A percentile compares a stretch with the other conserved stretches of the same genome.
Evolutionary conservation across 1,139 yeast species (phyloP).

Genomic region (Groenewaldozyma auringiensis): DNA sequence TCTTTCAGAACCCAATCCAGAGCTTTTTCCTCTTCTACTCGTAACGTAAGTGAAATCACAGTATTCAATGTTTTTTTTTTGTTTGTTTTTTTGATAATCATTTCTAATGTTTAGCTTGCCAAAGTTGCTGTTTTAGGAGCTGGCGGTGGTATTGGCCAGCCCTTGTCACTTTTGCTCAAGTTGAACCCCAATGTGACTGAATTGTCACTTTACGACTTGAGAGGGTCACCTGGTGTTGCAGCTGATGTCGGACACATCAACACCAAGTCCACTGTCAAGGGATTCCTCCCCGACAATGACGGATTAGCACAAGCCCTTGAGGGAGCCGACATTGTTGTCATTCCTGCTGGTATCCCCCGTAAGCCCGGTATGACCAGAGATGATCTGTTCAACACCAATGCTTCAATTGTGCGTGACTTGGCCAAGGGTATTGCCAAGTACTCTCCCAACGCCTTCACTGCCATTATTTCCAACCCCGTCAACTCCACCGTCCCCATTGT

Average conservation of each 20-base stretch:
- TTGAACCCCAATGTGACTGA: constrained; percentile 78
- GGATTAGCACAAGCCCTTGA: constrained; percentile 53
- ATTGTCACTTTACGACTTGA: constrained; percentile 83
- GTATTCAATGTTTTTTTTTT: too few relatives aligned
- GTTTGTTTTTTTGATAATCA: too few relatives aligned
- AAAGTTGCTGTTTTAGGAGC: constrained; percentile 90
- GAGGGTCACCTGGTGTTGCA: constrained; percentile 95
- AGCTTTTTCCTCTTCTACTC: constrained; percentile 19
- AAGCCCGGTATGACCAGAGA: constrained; percentile 99
- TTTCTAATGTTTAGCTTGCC: constrained; percentile 4
- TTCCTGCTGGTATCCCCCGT: constrained; percentile 97
- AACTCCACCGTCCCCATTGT: constrained; percentile 94
- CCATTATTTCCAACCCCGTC: constrained; percentile 89
- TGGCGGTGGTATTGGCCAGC: constrained; percentile 99
- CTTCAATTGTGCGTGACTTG: constrained; percentile 77
- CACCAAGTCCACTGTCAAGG: constrained; percentile 72
- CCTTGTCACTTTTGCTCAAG: constrained; percentile 83
- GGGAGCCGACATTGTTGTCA: constrained; percentile 69
- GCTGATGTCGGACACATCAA: constrained; percentile 93
- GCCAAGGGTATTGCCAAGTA: constrained; percentile 69
- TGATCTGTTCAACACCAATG: constrained; percentile 88
- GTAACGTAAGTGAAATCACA: constrained; percentile 13
- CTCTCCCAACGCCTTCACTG: constrained; percentile 68
- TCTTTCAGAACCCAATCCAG: constrained; percentile 9
- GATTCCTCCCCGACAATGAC: constrained; percentile 58